Evolutionary conservation across 306 rosid species (phyloP).

Genomic region (Potentilla sterilis): DNA sequence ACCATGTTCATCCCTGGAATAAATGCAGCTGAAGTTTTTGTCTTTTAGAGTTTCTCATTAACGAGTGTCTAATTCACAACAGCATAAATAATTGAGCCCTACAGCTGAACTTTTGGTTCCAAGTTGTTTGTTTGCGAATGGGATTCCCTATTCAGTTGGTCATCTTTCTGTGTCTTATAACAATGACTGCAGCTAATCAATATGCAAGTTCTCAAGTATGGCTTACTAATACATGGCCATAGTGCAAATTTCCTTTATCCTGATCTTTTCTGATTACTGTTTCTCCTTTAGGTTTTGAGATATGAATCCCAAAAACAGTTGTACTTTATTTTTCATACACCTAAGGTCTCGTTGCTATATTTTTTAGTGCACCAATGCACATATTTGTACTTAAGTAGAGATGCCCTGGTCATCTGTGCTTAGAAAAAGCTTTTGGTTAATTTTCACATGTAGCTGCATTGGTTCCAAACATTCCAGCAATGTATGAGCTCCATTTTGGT

Average conservation of each 20-base stretch:
- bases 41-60: neutral
- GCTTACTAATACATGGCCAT: neutral
- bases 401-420: neutral
- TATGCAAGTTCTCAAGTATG: neutral
- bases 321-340: neutral
- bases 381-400: neutral
- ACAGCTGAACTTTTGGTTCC: neutral
- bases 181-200: neutral
- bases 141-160: too few species aligned
- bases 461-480: slow-evolving; percentile 75
- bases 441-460: slow-evolving; percentile 70
- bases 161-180: neutral
- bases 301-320: neutral
- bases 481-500: slow-evolving; percentile 84
- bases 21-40: neutral
- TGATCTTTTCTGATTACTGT: neutral
- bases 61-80: neutral
- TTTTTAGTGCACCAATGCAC: neutral
- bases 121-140: slow-evolving; percentile 8
- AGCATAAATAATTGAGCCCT: neutral
- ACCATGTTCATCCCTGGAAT: neutral
- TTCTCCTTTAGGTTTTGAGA: neutral
- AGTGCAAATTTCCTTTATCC: neutral
- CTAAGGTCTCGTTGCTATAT: neutral
- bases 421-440: neutral